Conservation (phyloP, 805 yeast species). For the Pichia exigua region DNA sequence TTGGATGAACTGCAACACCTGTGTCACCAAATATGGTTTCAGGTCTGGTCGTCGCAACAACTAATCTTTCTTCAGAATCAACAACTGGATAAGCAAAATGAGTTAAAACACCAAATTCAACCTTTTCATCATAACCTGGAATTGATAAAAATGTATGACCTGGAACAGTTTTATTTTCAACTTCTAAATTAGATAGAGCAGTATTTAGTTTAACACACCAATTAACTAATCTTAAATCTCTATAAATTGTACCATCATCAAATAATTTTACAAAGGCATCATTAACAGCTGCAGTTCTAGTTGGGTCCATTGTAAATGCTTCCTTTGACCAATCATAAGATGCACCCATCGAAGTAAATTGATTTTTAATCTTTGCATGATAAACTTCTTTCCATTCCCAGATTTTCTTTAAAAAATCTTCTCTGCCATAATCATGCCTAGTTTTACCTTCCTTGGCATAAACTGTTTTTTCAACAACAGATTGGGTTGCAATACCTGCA, state of each 20-base stretch:
- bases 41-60: slow-evolving; percentile 98
- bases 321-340: slow-evolving; percentile 96
- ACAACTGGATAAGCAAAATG: slow-evolving; percentile 88
- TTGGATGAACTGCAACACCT: slow-evolving; percentile 95
- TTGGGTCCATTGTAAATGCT: slow-evolving; percentile 84
- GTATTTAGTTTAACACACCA: slow-evolving; percentile 96
- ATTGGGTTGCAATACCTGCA: slow-evolving; percentile 98
- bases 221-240: slow-evolving; percentile 88
- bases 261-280: slow-evolving; percentile 89
- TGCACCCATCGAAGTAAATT: slow-evolving; percentile 84
- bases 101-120: slow-evolving; percentile 96
- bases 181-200: slow-evolving; percentile 93
- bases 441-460: slow-evolving; percentile 85
- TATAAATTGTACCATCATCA: slow-evolving; percentile 91
- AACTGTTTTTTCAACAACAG: slow-evolving; percentile 92
- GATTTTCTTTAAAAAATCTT: slow-evolving; percentile 74
- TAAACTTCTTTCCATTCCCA: slow-evolving; percentile 99
- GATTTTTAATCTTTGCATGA: slow-evolving; percentile 76
- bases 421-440: slow-evolving; percentile 94
- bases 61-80: slow-evolving; percentile 72
- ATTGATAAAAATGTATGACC: slow-evolving; percentile 76
- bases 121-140: slow-evolving; percentile 83
- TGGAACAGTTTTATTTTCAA: slow-evolving; percentile 81
- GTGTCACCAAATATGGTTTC: slow-evolving; percentile 98
- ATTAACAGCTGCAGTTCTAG: slow-evolving; percentile 66